Conservation (phyloP, 805 yeast genomes). For the Metschnikowia kofuensis region DNA sequence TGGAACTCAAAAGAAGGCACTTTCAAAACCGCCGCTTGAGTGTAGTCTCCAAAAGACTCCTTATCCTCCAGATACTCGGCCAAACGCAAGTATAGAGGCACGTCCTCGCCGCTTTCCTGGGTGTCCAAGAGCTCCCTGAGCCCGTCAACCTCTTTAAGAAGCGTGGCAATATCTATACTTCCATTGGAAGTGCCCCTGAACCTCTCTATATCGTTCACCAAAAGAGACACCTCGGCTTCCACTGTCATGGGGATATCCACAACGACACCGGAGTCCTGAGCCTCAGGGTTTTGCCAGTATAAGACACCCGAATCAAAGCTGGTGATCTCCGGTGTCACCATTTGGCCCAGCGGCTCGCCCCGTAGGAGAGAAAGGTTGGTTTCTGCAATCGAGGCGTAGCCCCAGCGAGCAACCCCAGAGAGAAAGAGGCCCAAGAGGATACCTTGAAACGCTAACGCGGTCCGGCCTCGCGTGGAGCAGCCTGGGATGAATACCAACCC, state of each 20-base stretch:
- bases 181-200: constrained; percentile 51
- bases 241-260: constrained; percentile 23
- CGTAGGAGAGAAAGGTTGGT: constrained; percentile 64
- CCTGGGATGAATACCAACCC: constrained; percentile 82
- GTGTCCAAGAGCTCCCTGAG: constrained; percentile 22
- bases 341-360: constrained; percentile 64
- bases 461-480: constrained; percentile 67
- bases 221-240: constrained; percentile 50
- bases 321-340: constrained; percentile 49
- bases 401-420: constrained; percentile 92
- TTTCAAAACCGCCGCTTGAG: constrained; percentile 55
- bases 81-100: constrained; percentile 52
- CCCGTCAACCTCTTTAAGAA: constrained; percentile 19
- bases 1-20: constrained; percentile 62
- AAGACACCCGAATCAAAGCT: constrained; percentile 36
- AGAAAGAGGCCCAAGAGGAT: constrained; percentile 74
- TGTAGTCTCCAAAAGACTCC: constrained; percentile 53
- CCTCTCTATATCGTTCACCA: constrained; percentile 77
- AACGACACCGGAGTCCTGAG: constrained; percentile 1
- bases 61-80: constrained; percentile 47
- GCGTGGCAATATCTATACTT: constrained; percentile 35
- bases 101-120: constrained; percentile 14
- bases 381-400: constrained; percentile 84
- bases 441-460: constrained; percentile 80
- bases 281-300: constrained; percentile 30